Conservation (phyloP, 257 asterid genomes). For the Ehretia macrophylla region DNA sequence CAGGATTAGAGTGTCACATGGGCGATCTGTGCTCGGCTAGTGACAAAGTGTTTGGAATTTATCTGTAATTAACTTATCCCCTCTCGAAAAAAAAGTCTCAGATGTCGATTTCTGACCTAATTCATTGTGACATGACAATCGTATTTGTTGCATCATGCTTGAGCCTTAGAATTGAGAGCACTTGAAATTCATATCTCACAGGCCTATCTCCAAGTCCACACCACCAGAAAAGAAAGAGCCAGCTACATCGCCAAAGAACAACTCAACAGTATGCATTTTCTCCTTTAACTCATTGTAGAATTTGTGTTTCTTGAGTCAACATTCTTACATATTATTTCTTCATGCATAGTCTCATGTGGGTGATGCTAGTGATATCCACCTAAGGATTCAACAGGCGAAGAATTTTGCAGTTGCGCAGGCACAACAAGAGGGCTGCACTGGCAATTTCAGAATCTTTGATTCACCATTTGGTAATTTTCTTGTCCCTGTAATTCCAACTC, state of each 20-base stretch:
- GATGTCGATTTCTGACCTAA: too few species aligned
- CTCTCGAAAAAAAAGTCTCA: too few species aligned
- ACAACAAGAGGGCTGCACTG: conserved; percentile 54
- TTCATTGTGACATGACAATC: too few species aligned
- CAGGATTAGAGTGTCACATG: too few species aligned
- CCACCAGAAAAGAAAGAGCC: conserved; percentile 22
- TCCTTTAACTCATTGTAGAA: neutral
- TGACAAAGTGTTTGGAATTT: too few species aligned
- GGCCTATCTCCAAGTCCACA: conserved; percentile 19
- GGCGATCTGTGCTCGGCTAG: too few species aligned
- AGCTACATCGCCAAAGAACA: conserved; percentile 12
- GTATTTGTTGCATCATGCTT: too few species aligned
- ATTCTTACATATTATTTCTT: conserved; percentile 2
- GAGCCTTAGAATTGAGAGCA: too few species aligned
- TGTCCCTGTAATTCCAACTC: conserved; percentile 75
- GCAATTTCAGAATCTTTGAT: conserved; percentile 57
- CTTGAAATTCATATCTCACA: conserved; percentile 6
- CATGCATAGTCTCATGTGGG: conserved; percentile 32
- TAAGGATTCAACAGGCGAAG: conserved; percentile 48
- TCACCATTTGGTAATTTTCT: conserved; percentile 72
- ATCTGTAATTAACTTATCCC: too few species aligned
- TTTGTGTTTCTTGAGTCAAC: too few species aligned
- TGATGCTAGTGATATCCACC: conserved; percentile 17
- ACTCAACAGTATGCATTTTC: conserved; percentile 24
- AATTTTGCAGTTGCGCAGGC: conserved; percentile 62